Evolutionary conservation across 345 rosid genomes (phyloP).

Genomic region (Moricandia moricandioides): DNA sequence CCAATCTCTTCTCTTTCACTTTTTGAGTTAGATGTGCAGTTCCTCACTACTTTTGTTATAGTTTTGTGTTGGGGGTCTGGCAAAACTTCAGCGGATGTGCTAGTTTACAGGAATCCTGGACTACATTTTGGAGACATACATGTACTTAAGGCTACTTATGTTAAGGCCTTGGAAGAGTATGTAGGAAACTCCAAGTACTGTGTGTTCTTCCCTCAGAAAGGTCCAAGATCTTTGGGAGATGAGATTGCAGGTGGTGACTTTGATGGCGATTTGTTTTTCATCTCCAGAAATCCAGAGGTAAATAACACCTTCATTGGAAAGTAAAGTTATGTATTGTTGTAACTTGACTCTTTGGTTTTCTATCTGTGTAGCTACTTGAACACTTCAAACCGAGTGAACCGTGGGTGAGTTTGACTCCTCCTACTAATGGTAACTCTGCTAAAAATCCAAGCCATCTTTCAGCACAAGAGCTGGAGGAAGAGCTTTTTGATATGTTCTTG

Average conservation of each 20-base stretch:
- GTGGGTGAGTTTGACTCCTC: slow-evolving; percentile 48
- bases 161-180: too few relatives aligned
- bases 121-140: too few relatives aligned
- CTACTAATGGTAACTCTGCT: background rate
- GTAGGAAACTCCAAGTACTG: slow-evolving; percentile 51
- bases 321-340: too few relatives aligned
- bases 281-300: too few relatives aligned
- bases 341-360: too few relatives aligned
- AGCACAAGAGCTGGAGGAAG: slow-evolving; percentile 50
- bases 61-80: slow-evolving; percentile 50
- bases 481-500: slow-evolving; percentile 59
- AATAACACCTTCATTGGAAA: too few relatives aligned
- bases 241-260: too few relatives aligned
- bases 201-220: slow-evolving; percentile 58
- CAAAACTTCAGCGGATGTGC: slow-evolving; percentile 47
- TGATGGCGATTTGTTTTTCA: slow-evolving; percentile 3
- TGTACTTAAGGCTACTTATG: too few relatives aligned
- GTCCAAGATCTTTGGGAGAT: too few relatives aligned
- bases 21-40: background rate
- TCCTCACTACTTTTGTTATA: background rate
- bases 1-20: background rate
- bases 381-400: slow-evolving; percentile 21
- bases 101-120: too few relatives aligned
- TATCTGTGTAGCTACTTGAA: too few relatives aligned
- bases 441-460: slow-evolving; percentile 46